Evolutionary conservation across 352 stramenopile genomes (phyloP).

Genomic region (Elongisporangium undulatum): DNA sequence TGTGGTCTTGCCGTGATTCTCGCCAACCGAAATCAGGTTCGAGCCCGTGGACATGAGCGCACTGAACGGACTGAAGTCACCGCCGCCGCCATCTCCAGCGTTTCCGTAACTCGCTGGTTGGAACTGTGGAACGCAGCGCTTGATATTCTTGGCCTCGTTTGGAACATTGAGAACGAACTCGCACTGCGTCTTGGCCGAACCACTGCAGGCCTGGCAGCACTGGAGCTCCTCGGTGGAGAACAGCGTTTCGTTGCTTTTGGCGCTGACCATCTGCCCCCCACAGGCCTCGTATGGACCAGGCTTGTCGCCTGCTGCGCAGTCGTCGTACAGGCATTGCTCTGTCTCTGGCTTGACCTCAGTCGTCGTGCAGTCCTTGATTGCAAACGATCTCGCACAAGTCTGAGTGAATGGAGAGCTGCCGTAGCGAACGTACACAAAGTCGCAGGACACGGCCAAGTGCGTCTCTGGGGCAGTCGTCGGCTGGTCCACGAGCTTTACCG

Average conservation of each 20-base stretch:
- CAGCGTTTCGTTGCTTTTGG: slow-evolving; percentile 15
- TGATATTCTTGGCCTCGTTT: slow-evolving; percentile 34
- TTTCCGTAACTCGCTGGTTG: slow-evolving; percentile 19
- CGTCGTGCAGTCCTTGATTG: slow-evolving; percentile 51
- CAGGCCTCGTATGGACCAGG: slow-evolving; percentile 48
- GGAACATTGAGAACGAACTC: slow-evolving; percentile 39
- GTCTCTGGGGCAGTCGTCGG: slow-evolving; percentile 30
- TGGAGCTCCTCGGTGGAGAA: slow-evolving; percentile 18
- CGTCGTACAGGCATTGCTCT: slow-evolving; percentile 31
- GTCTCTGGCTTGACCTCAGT: slow-evolving; percentile 43
- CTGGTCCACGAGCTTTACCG: slow-evolving; percentile 42
- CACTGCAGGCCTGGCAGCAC: slow-evolving; percentile 45
- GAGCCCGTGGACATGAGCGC: slow-evolving; percentile 19
- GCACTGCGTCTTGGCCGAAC: slow-evolving; percentile 22
- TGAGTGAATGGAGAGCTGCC: slow-evolving; percentile 15
- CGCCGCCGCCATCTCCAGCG: slow-evolving; percentile 8
- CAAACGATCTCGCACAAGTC: slow-evolving; percentile 37
- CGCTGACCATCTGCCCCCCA: slow-evolving; percentile 25
- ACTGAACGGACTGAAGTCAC: slow-evolving; percentile 4
- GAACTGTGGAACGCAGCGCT: slow-evolving; percentile 37
- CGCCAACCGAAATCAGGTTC: slow-evolving; percentile 12
- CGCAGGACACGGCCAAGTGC: slow-evolving; percentile 39
- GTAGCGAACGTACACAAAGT: slow-evolving; percentile 48
- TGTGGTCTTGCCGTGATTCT: slow-evolving; percentile 22
- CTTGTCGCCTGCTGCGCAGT: slow-evolving; percentile 17